phyloP scores from a whole-genome alignment of 2,329 filamentous ascomycete genomes.

The Aspergillus sergii region DNA sequence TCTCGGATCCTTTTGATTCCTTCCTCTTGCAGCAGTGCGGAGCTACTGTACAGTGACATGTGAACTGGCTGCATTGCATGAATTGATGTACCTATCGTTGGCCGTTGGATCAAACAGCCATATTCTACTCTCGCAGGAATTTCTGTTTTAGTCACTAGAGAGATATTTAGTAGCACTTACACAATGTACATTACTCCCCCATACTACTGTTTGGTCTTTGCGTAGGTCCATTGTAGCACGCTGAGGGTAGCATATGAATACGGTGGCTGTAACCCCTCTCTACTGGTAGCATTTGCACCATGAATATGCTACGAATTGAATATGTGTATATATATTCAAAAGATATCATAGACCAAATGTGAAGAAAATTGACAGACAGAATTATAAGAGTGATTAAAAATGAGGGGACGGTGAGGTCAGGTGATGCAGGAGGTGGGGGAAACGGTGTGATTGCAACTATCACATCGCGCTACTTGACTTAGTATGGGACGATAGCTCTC shows the following conservation, averaged over 20 bases:
- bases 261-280: too few relatives aligned
- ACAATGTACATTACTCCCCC: neutral
- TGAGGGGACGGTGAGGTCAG: neutral
- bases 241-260: too few relatives aligned
- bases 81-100: neutral
- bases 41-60: neutral
- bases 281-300: too few relatives aligned
- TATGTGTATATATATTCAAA: neutral
- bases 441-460: conserved; percentile 9
- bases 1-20: neutral
- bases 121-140: neutral
- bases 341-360: neutral
- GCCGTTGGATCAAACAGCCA: neutral
- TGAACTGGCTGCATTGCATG: neutral
- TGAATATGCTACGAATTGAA: too few relatives aligned
- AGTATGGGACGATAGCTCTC: neutral
- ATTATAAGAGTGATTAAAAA: neutral
- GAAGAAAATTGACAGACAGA: neutral
- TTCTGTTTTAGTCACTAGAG: neutral
- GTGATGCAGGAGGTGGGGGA: neutral
- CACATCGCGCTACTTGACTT: neutral
- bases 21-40: neutral
- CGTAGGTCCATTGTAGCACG: too few relatives aligned
- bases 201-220: neutral
- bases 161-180: neutral